These are phyloP conservation scores for Fusarium nodosum DNA, from an alignment of 2,329 filamentous ascomycete genomes.

Conservation along the genomic window DNA sequence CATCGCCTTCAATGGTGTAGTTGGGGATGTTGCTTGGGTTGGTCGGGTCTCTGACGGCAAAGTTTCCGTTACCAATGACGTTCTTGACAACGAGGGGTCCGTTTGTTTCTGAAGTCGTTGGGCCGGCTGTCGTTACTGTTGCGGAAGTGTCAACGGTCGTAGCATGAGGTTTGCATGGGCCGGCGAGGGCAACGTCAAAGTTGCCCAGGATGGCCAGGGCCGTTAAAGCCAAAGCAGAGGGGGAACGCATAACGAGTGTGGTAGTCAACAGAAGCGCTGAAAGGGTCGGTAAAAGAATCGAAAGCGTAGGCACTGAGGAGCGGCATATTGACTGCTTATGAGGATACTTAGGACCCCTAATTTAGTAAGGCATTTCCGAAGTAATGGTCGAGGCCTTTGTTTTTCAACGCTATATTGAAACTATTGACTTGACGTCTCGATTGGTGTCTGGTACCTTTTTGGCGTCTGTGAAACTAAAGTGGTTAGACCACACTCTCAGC, in stretches of 20 bases:
- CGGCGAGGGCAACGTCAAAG: background rate
- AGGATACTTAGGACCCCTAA: background rate
- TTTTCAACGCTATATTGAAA: background rate
- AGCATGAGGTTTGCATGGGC: slow-evolving; percentile 21
- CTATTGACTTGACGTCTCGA: background rate
- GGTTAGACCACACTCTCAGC: background rate
- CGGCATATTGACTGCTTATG: background rate
- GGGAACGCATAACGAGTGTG: slow-evolving; percentile 19
- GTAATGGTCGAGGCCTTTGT: background rate
- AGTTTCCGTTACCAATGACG: slow-evolving; percentile 21
- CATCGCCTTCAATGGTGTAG: slow-evolving; percentile 6
- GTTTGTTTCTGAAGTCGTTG: background rate
- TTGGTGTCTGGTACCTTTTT: background rate
- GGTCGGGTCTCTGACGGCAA: background rate
- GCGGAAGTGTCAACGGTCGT: background rate
- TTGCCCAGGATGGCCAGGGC: background rate
- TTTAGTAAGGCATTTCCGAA: background rate
- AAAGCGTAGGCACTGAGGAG: background rate
- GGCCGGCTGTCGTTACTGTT: background rate
- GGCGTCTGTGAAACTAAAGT: background rate
- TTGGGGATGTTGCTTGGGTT: slow-evolving; percentile 11
- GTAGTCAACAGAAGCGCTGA: background rate
- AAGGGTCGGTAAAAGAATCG: background rate
- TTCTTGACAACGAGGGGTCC: slow-evolving; percentile 15
- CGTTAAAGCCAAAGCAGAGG: background rate